These are phyloP conservation scores for Grosmannia clavigera DNA, from an alignment of 2,329 filamentous ascomycete species.

Conservation along the genomic window DNA sequence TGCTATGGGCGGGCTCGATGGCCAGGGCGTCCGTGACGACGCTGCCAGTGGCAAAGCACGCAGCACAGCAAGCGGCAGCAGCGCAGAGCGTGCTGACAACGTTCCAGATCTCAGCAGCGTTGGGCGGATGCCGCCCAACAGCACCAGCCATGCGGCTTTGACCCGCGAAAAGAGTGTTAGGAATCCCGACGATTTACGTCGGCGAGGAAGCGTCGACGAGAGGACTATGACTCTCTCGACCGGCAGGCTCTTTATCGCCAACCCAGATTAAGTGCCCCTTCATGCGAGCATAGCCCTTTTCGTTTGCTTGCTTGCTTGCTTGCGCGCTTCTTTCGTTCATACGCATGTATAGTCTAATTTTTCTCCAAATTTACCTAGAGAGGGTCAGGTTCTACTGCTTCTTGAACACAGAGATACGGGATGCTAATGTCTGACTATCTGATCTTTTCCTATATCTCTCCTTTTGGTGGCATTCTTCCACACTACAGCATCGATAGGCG, in stretches of 20 bases:
- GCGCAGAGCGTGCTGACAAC: conserved; percentile 47
- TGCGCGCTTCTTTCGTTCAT: neutral
- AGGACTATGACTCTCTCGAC: conserved; percentile 63
- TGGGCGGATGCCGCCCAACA: conserved; percentile 44
- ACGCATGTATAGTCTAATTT: neutral
- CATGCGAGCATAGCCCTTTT: neutral
- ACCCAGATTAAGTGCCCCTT: conserved; percentile 50
- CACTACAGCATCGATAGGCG: conserved; percentile 2
- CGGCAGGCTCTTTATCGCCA: conserved; percentile 71
- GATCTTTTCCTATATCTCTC: neutral
- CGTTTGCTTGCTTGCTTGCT: neutral
- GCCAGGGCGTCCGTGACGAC: conserved; percentile 24
- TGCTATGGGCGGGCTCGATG: conserved; percentile 17
- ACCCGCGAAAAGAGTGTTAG: conserved; percentile 54
- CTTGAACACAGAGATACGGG: neutral
- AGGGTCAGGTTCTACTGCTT: neutral
- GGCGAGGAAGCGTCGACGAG: conserved; percentile 75
- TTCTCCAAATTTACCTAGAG: neutral
- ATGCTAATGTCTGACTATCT: neutral
- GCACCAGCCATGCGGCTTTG: conserved; percentile 41
- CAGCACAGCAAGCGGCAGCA: conserved; percentile 43
- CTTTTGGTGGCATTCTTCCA: neutral
- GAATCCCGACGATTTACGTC: conserved; percentile 57
- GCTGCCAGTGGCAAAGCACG: conserved; percentile 33
- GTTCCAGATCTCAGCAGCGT: conserved; percentile 40